Conservation (phyloP, 371 early-diverging fungal species). For the Mucor racemosus region DNA sequence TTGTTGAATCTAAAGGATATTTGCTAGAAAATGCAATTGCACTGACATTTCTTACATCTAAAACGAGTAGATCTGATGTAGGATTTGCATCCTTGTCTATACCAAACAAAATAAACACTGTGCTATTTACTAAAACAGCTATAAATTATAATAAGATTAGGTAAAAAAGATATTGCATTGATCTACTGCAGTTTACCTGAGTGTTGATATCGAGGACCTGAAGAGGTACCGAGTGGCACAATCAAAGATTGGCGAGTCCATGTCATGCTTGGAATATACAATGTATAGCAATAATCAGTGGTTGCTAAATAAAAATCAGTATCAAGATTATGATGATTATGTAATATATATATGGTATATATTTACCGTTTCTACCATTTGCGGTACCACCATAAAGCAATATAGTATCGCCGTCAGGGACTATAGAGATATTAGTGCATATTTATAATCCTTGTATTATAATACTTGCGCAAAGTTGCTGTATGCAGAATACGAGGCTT, state of each 20-base stretch:
- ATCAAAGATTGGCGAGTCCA: neutral
- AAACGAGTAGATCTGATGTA: neutral
- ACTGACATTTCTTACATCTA: neutral
- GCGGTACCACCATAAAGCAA: too few relatives aligned
- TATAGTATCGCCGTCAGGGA: too few relatives aligned
- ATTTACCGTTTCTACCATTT: too few relatives aligned
- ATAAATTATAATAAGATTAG: neutral
- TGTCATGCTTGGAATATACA: neutral
- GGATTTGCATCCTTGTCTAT: neutral
- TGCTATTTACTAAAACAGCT: conserved; percentile 8
- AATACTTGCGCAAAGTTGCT: too few relatives aligned
- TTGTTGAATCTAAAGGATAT: neutral
- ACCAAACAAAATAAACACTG: conserved; percentile 6
- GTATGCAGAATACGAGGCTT: too few relatives aligned
- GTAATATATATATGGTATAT: too few relatives aligned
- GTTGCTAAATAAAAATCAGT: neutral
- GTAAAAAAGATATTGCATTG: neutral
- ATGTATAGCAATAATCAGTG: conserved; percentile 6
- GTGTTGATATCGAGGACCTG: neutral
- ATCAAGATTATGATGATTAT: too few relatives aligned
- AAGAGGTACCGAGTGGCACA: neutral
- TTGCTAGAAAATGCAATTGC: neutral
- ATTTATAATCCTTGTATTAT: too few relatives aligned
- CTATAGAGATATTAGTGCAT: too few relatives aligned
- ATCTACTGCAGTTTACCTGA: neutral